Percentiles rank a stretch among this genome's conserved stretches.
phyloP scores from a whole-genome alignment of 306 rosid species.

The Trifolium repens region DNA sequence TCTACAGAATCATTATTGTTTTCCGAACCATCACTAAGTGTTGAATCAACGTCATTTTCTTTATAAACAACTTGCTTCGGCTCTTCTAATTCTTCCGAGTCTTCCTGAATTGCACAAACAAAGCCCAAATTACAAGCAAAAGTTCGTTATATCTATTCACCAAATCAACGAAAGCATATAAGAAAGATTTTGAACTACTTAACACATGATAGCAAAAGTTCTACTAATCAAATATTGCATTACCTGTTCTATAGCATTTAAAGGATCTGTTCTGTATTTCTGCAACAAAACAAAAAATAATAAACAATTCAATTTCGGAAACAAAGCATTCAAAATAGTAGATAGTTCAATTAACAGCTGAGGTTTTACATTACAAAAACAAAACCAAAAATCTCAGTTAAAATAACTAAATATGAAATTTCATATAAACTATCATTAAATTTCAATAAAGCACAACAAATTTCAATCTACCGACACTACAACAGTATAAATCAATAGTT shows the following conservation, averaged over 20 bases:
- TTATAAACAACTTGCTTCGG: constrained; percentile 78
- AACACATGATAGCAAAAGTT: background rate
- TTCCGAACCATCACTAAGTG: constrained; percentile 31
- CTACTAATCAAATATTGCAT: constrained; percentile 7
- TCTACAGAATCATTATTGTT: constrained; percentile 43
- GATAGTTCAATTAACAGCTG: constrained; percentile 36
- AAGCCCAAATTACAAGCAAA: constrained; percentile 2
- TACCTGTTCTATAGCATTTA: constrained; percentile 80
- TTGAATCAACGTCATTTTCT: constrained; percentile 54
- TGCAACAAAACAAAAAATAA: constrained; percentile 54
- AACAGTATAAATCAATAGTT: constrained; percentile 1
- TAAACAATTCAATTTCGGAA: constrained; percentile 43
- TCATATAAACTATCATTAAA: background rate
- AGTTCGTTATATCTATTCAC: constrained; percentile 13
- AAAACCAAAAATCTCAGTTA: background rate
- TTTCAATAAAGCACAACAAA: constrained; percentile 28
- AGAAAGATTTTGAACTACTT: background rate
- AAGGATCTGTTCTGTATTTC: constrained; percentile 67
- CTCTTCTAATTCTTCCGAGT: constrained; percentile 64
- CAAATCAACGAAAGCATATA: background rate
- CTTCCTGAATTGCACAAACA: constrained; percentile 56
- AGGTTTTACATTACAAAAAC: background rate
- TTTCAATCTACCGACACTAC: constrained; percentile 29
- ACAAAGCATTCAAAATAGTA: constrained; percentile 11
- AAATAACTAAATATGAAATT: constrained; percentile 14